These are phyloP conservation scores for Nosema granulosis DNA, from an alignment of 371 early-diverging fungal genomes.

Conservation along the genomic window DNA sequence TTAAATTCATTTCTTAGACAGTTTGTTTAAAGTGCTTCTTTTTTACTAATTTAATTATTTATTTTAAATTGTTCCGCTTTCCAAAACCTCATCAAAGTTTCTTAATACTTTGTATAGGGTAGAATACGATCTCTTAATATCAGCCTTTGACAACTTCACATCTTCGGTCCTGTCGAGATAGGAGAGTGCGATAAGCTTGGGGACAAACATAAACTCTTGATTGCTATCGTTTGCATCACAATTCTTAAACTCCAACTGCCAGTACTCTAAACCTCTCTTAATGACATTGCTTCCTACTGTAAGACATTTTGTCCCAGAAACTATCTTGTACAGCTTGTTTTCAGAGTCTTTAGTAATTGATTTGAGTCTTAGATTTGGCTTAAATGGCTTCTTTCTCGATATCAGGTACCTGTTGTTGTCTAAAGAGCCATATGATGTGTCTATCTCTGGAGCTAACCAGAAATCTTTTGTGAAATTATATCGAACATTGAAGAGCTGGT, in stretches of 20 bases:
- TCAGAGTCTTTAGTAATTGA: neutral
- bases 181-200: neutral
- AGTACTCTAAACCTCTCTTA: neutral
- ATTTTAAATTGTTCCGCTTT: neutral
- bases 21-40: no score
- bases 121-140: neutral
- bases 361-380: constrained; percentile 2
- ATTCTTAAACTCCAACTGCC: constrained; percentile 6
- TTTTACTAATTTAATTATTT: neutral
- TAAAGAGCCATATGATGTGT: neutral
- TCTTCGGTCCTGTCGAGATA: neutral
- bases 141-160: neutral
- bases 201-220: constrained; percentile 34
- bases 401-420: neutral
- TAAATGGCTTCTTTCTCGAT: neutral
- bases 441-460: constrained; percentile 6
- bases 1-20: no score
- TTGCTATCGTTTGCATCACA: neutral
- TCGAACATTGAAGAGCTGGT: constrained; percentile 26
- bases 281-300: neutral
- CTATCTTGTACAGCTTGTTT: constrained; percentile 16
- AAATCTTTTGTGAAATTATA: constrained; percentile 16
- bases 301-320: constrained; percentile 23
- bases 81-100: neutral
- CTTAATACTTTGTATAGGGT: neutral